Percentiles rank a stretch among this genome's conserved stretches.
Conservation (phyloP, 1,284 basidiomycete species). For the Pseudozyma sp. region DNA sequence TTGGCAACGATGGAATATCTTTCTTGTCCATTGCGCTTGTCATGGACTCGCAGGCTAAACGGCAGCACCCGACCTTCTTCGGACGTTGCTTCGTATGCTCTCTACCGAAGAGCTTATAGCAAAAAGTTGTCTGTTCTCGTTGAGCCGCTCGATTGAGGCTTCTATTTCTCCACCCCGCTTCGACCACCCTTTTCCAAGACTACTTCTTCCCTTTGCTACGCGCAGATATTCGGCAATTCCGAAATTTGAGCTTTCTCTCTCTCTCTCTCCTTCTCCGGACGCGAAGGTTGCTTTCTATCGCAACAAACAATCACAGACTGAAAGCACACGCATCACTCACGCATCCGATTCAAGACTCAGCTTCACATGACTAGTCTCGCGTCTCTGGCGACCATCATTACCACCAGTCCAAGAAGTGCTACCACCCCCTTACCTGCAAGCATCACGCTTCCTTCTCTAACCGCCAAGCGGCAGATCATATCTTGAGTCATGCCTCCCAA, state of each 20-base stretch:
- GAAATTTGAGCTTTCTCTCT: background rate
- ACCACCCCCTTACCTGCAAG: too few relatives aligned
- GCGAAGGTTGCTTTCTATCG: background rate
- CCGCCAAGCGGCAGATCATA: background rate
- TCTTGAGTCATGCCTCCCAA: constrained; percentile 43
- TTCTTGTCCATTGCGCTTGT: too few relatives aligned
- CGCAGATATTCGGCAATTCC: constrained; percentile 18
- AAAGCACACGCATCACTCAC: background rate
- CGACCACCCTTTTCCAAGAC: background rate
- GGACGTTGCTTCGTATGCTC: too few relatives aligned
- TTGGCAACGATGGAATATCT: too few relatives aligned
- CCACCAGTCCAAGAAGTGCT: too few relatives aligned
- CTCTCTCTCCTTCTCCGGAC: background rate
- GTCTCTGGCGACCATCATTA: too few relatives aligned
- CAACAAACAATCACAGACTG: too few relatives aligned
- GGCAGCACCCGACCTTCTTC: too few relatives aligned
- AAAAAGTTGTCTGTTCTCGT: background rate
- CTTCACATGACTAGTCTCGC: too few relatives aligned
- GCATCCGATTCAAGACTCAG: background rate
- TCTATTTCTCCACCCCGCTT: background rate
- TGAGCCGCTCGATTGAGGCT: background rate
- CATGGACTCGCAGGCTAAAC: too few relatives aligned
- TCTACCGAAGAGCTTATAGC: too few relatives aligned
- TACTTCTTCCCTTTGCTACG: too few relatives aligned
- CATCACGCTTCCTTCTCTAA: background rate